These are phyloP conservation scores for Exophiala aquamarina DNA, from an alignment of 2,329 filamentous ascomycete species.

Conservation along the genomic window DNA sequence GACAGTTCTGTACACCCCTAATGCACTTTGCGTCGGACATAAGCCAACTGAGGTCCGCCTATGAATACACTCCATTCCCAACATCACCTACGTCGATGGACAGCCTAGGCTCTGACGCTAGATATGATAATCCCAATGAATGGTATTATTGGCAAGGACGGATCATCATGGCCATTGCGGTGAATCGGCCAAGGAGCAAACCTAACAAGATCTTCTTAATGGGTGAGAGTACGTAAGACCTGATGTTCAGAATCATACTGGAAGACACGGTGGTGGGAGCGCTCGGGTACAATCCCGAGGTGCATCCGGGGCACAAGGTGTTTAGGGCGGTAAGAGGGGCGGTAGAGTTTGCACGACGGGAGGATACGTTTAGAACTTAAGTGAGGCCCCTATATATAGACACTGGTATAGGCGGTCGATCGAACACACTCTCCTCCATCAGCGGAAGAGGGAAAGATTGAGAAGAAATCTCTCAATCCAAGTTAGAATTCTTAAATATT, in stretches of 20 bases:
- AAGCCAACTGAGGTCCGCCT: neutral
- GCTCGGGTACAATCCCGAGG: constrained; percentile 5
- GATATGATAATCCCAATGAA: constrained; percentile 2
- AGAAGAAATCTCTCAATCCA: neutral
- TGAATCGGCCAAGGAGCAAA: neutral
- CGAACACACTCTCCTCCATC: neutral
- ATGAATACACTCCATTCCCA: neutral
- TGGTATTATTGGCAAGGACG: constrained; percentile 4
- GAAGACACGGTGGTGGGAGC: constrained; percentile 3
- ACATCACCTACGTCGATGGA: constrained; percentile 3
- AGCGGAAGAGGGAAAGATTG: neutral
- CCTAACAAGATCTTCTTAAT: constrained; percentile 3
- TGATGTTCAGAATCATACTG: constrained; percentile 5
- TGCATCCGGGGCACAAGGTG: constrained; percentile 1
- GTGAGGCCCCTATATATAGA: neutral
- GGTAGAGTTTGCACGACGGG: constrained; percentile 1
- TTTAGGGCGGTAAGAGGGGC: neutral
- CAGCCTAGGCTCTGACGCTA: constrained; percentile 2
- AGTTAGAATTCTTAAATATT: neutral
- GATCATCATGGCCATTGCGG: neutral
- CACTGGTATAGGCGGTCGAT: neutral
- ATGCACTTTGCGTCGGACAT: neutral
- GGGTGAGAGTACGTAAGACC: constrained; percentile 1
- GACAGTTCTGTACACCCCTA: constrained; percentile 1
- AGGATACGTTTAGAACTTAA: constrained; percentile 4